Percentiles rank a stretch among this genome's conserved stretches.
Conservation (phyloP, 208 protist genomes). For the Crithidia sp. region DNA sequence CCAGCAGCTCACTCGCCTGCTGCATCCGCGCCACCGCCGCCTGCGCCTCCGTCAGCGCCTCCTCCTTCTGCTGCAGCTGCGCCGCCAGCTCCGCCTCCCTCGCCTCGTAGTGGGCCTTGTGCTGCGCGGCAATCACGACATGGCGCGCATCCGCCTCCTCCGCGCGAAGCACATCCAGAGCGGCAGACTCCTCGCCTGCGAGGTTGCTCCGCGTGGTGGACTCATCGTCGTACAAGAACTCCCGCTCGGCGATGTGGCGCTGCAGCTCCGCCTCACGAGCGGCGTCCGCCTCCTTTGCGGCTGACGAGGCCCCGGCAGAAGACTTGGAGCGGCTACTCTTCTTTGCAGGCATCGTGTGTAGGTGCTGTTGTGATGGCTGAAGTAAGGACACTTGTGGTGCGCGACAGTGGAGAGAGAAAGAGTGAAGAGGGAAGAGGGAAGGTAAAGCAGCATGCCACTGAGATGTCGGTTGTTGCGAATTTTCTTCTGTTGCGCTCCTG, state of each 20-base stretch:
- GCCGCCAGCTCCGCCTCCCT: slow-evolving; percentile 57
- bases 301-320: slow-evolving; percentile 19
- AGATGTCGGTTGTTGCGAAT: no score
- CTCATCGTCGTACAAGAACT: slow-evolving; percentile 64
- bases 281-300: slow-evolving; percentile 38
- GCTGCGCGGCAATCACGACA: slow-evolving; percentile 51
- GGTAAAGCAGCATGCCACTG: no score
- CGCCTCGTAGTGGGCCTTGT: slow-evolving; percentile 45
- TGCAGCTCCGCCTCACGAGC: slow-evolving; percentile 54
- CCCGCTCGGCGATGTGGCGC: slow-evolving; percentile 48
- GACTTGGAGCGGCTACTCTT: slow-evolving; percentile 37
- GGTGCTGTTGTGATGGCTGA: no score
- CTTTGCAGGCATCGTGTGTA: slow-evolving; percentile 44
- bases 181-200: slow-evolving; percentile 69
- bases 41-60: slow-evolving; percentile 22
- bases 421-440: no score
- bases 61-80: slow-evolving; percentile 25
- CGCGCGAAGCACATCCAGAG: slow-evolving; percentile 48
- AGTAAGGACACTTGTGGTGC: no score
- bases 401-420: no score
- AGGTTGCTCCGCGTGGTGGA: slow-evolving; percentile 50
- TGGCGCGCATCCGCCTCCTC: slow-evolving; percentile 57
- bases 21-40: slow-evolving; percentile 44
- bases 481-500: no score
- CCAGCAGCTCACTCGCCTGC: slow-evolving; percentile 48